Base-by-base conservation (phyloP, 2,329 filamentous ascomycete genomes). In the Fragosphaeria purpurea region DNA sequence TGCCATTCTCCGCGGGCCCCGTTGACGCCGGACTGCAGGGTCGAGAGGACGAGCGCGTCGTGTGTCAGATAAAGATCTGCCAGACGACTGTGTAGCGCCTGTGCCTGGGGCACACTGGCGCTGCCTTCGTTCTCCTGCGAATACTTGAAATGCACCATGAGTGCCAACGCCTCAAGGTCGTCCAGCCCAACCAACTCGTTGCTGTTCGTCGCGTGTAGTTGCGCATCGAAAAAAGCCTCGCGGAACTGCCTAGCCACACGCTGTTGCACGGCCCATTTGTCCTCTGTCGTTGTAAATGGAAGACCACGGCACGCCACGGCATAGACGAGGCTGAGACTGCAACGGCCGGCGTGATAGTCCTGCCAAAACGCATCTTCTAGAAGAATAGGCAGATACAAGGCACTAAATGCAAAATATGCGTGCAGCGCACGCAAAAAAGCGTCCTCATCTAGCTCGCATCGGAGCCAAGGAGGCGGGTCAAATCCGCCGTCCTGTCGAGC, bases 41-140 rank as follows among this genome's bases (percentile, higher is more conserved):
- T 57, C 59, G 60, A 58, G 37, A 62, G 44, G 2, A 61, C 58
- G 6, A 60, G 55, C 34, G 59, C 56, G 49, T 61, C 57, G 41
- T 57, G 59, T 5, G 54, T 59, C 37, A 61, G 47, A 40, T 59
- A 60, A 7, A 60, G 46, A 4, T 43, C 48, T 7, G 53, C 56
- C 6, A 61, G 45, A 30, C 57, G 50, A 7, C 44, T 50, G 10
- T 46, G 44, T 35, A 53, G 39, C 31, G 11, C 46, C 10, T 6
- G 12, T 7, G 38, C 8, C 30, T 31, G 31, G 13, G 8, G 12
- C 22, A 4, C 7, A 37, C 7, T 7, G 7, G 35, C 35, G 35
- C 35, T 37, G 7, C 35, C 35, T 8, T 11, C 31, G 7, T 48
- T 32, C 12, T 47, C 51, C 35, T 12, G 12, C 6, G 13, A 7